phyloP scores from a whole-genome alignment of 805 yeast genomes.

The Isabelozyma rhagii region DNA sequence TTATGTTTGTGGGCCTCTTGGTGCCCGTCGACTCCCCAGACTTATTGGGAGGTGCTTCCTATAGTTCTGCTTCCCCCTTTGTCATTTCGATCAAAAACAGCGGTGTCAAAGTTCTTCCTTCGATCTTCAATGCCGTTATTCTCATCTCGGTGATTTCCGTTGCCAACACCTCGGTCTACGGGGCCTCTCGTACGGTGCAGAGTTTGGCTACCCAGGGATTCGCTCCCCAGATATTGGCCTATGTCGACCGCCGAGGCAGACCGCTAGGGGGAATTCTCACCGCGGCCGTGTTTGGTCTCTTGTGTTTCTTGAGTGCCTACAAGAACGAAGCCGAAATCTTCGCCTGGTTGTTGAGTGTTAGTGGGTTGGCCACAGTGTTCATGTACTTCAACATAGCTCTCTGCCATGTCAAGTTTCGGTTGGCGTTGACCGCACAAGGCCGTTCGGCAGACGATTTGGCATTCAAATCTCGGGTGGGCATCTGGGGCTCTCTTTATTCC shows the following conservation, averaged over 20 bases:
- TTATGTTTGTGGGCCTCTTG: conserved; percentile 33
- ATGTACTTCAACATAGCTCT: conserved; percentile 39
- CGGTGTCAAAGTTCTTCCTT: conserved; percentile 64
- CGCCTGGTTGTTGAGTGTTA: conserved; percentile 39
- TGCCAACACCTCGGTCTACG: conserved; percentile 72
- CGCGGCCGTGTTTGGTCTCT: conserved; percentile 32
- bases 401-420: conserved; percentile 39
- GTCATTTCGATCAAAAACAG: conserved; percentile 66
- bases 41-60: conserved; percentile 45
- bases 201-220: conserved; percentile 69
- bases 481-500: conserved; percentile 35
- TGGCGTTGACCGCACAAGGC: conserved; percentile 32
- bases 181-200: conserved; percentile 67
- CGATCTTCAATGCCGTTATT: conserved; percentile 72
- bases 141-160: conserved; percentile 71
- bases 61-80: conserved; percentile 71
- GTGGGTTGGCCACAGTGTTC: conserved; percentile 39
- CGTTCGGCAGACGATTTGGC: conserved; percentile 31
- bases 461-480: conserved; percentile 32
- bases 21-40: conserved; percentile 51
- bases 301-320: conserved; percentile 36
- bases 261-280: conserved; percentile 36
- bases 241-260: conserved; percentile 40
- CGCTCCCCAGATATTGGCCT: conserved; percentile 49
- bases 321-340: conserved; percentile 30